Evolutionary conservation across 139 green algal genomes (phyloP).

Genomic region (Chlorella sp.): DNA sequence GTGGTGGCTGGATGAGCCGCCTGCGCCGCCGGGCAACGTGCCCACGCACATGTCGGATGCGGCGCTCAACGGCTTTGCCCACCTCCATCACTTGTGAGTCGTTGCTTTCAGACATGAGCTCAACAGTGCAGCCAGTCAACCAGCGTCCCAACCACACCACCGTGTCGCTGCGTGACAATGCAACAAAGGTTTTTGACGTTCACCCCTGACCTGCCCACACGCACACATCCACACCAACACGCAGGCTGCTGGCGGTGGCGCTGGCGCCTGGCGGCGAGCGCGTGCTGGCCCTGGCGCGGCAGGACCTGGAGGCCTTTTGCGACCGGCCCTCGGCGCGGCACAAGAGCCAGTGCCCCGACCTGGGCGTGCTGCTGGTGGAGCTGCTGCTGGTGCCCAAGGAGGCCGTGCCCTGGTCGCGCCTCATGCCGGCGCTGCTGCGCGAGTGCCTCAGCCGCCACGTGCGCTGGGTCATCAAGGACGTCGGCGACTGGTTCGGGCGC

Average conservation of each 20-base stretch:
- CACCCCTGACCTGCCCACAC: too few species aligned
- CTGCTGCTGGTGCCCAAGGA: conserved; percentile 25
- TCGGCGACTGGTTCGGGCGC: not conserved
- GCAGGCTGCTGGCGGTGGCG: conserved; percentile 14
- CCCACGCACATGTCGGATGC: conserved; percentile 13
- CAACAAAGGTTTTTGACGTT: too few species aligned
- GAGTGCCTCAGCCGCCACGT: conserved; percentile 27
- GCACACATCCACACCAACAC: too few species aligned
- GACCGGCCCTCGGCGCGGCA: not conserved
- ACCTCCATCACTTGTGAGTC: conserved; percentile 25
- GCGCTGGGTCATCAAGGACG: conserved; percentile 3
- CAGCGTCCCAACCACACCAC: too few species aligned
- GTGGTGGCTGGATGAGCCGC: too few species aligned
- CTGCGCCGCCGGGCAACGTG: not conserved
- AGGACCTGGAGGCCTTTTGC: conserved; percentile 5
- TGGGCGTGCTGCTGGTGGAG: conserved; percentile 27
- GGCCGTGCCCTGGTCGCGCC: conserved; percentile 12
- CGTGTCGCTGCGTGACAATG: too few species aligned
- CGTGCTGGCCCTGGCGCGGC: not conserved
- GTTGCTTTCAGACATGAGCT: too few species aligned
- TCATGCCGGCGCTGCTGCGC: conserved; percentile 14
- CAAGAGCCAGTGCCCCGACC: conserved; percentile 23
- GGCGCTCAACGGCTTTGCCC: conserved; percentile 21
- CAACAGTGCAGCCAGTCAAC: too few species aligned
- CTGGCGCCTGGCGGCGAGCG: not conserved